phyloP scores from a whole-genome alignment of 2,329 filamentous ascomycete genomes.

The Penicillium sp. region DNA sequence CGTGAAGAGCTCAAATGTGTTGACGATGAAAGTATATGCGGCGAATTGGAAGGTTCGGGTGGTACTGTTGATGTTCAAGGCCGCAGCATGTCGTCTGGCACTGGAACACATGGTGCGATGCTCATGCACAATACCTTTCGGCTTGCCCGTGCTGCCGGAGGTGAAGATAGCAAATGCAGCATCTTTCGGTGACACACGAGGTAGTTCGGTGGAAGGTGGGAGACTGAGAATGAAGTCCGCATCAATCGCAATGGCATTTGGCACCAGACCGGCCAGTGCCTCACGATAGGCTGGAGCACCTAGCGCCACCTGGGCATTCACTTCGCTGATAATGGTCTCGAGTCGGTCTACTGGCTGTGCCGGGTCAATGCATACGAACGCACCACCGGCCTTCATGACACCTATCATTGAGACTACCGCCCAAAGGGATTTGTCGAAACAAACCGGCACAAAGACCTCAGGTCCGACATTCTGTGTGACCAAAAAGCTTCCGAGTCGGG shows the following conservation, averaged over 20 bases:
- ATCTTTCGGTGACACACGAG: slow-evolving; percentile 20
- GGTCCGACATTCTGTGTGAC: slow-evolving; percentile 30
- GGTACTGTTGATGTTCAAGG: slow-evolving; percentile 10
- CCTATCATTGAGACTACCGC: slow-evolving; percentile 7
- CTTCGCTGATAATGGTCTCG: slow-evolving; percentile 8
- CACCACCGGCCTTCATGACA: slow-evolving; percentile 12
- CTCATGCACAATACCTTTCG: neutral
- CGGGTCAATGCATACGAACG: slow-evolving; percentile 9
- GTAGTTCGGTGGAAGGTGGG: neutral
- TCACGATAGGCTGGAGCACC: slow-evolving; percentile 5
- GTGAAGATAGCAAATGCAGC: slow-evolving; percentile 16
- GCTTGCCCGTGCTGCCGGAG: neutral
- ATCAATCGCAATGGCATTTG: slow-evolving; percentile 1
- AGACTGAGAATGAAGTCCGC: slow-evolving; percentile 6
- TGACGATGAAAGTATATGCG: slow-evolving; percentile 51
- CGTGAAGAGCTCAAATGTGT: slow-evolving; percentile 51
- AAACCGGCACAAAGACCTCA: slow-evolving; percentile 9
- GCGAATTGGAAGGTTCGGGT: slow-evolving; percentile 58
- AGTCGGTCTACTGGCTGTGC: slow-evolving; percentile 6
- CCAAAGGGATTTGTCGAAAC: slow-evolving; percentile 10
- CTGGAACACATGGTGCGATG: neutral
- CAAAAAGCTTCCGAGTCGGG: slow-evolving; percentile 26
- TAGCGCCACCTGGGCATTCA: slow-evolving; percentile 8
- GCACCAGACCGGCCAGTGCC: neutral
- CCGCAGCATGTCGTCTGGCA: neutral